Conservation (phyloP, 768 basidiomycete species). For the Xerocomellus chrysenteron region DNA sequence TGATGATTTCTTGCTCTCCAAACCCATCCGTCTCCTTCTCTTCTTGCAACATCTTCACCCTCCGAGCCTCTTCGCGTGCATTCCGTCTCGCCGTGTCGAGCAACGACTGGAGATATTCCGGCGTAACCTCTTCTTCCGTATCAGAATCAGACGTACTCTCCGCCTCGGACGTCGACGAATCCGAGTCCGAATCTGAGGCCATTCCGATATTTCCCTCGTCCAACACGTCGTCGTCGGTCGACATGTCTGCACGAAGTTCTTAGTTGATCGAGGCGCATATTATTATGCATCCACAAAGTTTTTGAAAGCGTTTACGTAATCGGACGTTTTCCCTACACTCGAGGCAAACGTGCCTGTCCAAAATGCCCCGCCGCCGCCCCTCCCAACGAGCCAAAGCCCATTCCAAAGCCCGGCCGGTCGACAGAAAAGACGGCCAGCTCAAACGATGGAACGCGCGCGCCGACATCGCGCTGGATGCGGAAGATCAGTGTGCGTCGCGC, state of each 20-base stretch:
- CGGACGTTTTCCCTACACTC: neutral
- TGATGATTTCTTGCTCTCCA: constrained; percentile 58
- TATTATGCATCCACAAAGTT: neutral
- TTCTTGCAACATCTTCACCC: constrained; percentile 24
- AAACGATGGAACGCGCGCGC: constrained; percentile 64
- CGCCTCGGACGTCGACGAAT: constrained; percentile 35
- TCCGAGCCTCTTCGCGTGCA: constrained; percentile 35
- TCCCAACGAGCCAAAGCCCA: constrained; percentile 35
- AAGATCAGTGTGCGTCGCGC: constrained; percentile 66
- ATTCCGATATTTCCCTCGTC: constrained; percentile 6
- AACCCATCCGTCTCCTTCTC: constrained; percentile 23
- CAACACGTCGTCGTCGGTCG: neutral
- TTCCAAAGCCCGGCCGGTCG: constrained; percentile 45
- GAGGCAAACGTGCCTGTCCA: no score
- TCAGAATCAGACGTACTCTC: constrained; percentile 35
- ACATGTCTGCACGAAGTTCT: neutral
- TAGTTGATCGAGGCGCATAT: no score
- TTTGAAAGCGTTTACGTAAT: constrained; percentile 19
- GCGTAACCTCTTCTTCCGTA: constrained; percentile 47
- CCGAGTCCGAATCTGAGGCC: constrained; percentile 23
- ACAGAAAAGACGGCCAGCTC: constrained; percentile 51
- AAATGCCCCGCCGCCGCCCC: constrained; percentile 49
- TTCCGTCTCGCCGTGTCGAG: constrained; percentile 61
- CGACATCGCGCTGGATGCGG: constrained; percentile 75
- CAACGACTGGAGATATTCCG: constrained; percentile 60